phyloP scores from a whole-genome alignment of 805 yeast genomes.

The Candida yuanshanica region DNA sequence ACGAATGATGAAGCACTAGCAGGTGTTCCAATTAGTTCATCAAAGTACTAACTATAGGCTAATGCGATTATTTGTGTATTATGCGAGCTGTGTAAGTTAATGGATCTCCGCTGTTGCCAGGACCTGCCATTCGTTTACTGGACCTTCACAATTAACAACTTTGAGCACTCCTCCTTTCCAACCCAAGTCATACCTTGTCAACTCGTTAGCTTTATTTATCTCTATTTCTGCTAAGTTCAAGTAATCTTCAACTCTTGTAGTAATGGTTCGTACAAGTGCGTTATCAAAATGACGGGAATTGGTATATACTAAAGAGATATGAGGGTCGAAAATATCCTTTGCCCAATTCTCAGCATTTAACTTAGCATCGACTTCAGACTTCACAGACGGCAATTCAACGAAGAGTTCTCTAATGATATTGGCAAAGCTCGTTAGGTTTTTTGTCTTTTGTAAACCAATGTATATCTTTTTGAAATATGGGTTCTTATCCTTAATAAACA shows the following conservation, averaged over 20 bases:
- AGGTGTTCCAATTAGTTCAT: slow-evolving; percentile 40
- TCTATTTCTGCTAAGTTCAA: slow-evolving; percentile 32
- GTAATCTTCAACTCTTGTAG: slow-evolving; percentile 60
- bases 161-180: slow-evolving; percentile 64
- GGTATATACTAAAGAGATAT: slow-evolving; percentile 65
- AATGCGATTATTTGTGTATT: not conserved
- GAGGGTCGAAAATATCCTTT: slow-evolving; percentile 56
- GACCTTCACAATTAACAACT: slow-evolving; percentile 67
- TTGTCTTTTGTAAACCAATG: slow-evolving; percentile 15
- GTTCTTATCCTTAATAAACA: slow-evolving; percentile 14
- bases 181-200: slow-evolving; percentile 30
- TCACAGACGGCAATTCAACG: slow-evolving; percentile 37
- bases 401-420: slow-evolving; percentile 50
- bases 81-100: slow-evolving; percentile 1
- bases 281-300: slow-evolving; percentile 58
- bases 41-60: slow-evolving; percentile 14
- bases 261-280: slow-evolving; percentile 58
- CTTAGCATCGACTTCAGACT: slow-evolving; percentile 28
- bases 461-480: slow-evolving; percentile 21
- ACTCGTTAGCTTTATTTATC: slow-evolving; percentile 13
- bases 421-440: slow-evolving; percentile 29
- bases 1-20: slow-evolving; percentile 73
- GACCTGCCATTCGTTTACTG: slow-evolving; percentile 60
- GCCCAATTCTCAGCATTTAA: slow-evolving; percentile 54
- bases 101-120: slow-evolving; percentile 43